Evolutionary conservation across 1,284 basidiomycete species (phyloP), one percentile per base, ranked within the genome.

Genomic region (Trametes sp.): DNA sequence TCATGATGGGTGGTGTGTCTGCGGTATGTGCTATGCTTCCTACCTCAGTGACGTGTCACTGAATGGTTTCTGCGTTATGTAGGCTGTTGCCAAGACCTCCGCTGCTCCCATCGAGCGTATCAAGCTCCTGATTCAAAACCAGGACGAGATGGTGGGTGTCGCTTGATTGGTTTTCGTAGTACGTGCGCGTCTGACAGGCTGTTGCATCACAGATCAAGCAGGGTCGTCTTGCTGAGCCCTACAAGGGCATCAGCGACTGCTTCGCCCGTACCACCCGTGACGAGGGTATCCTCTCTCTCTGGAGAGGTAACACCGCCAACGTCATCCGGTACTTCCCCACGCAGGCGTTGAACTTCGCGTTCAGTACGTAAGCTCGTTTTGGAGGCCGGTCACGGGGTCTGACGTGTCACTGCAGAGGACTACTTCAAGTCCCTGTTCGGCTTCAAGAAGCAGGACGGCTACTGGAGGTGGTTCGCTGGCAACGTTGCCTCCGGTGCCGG

Each of bases 51-150:
- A 14, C 19, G 13, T 33, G 54, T 8, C 28, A 45, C 33, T 46
- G 54, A 64, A 6, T 61, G 52, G 54, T 60, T 69, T 44, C 68
- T 52, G 52, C 57, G 56, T 64, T 53, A 35, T 73, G 0, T 65
- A 94, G 92, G 96, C 96, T 72, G 94, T 98, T 79, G 92, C 96
- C 63, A 98, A 98, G 88, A 98, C 96, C 68, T 93, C 92, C 72
- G 96, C 96, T 74, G 96, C 96, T 67, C 96, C 97, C 83, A 98
- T 98, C 76, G 96, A 98, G 89, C 95, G 96, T 79, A 96, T 98
- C 83, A 98, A 95, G 90, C 89, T 98, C 76, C 84, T 98, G 77
- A 93, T 98, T 72, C 96, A 98, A 83, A 98, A 98, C 85, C 96
- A 98, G 84, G 92, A 94, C 87, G 92, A 94, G 83, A 94, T 94